phyloP scores from a whole-genome alignment of 306 rosid species.

The Sphenostylis stenocarpa region DNA sequence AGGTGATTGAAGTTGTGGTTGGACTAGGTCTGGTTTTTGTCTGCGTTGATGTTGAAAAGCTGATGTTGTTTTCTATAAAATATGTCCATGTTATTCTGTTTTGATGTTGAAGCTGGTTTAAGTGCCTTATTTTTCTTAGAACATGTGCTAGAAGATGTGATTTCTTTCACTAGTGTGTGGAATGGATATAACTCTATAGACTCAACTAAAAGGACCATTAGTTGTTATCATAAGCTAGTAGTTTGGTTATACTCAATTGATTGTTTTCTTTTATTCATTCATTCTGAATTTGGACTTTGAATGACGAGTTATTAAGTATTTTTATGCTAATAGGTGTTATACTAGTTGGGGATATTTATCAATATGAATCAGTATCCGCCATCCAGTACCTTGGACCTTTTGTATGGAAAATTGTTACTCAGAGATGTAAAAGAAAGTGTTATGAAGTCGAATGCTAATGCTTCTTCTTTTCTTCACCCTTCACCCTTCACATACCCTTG shows the following conservation, averaged over 20 bases:
- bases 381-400: constrained; percentile 6
- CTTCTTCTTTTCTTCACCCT: background rate
- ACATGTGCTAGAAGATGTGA: background rate
- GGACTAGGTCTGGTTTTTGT: no score
- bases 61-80: background rate
- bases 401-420: constrained; percentile 2
- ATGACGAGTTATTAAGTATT: background rate
- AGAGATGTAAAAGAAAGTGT: constrained; percentile 8
- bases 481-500: background rate
- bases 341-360: constrained; percentile 14
- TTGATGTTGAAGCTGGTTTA: background rate
- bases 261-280: constrained; percentile 5
- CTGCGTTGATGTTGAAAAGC: no score
- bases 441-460: background rate
- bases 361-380: background rate
- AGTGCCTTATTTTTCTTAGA: background rate
- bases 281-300: constrained; percentile 2
- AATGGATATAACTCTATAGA: no score
- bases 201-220: background rate
- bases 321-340: constrained; percentile 17
- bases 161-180: background rate
- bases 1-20: no score
- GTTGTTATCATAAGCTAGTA: background rate
- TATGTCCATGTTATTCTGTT: background rate
- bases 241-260: background rate